These are phyloP conservation scores for Pyronema omphalodes DNA, from an alignment of 495 filamentous ascomycete genomes.

Conservation along the genomic window DNA sequence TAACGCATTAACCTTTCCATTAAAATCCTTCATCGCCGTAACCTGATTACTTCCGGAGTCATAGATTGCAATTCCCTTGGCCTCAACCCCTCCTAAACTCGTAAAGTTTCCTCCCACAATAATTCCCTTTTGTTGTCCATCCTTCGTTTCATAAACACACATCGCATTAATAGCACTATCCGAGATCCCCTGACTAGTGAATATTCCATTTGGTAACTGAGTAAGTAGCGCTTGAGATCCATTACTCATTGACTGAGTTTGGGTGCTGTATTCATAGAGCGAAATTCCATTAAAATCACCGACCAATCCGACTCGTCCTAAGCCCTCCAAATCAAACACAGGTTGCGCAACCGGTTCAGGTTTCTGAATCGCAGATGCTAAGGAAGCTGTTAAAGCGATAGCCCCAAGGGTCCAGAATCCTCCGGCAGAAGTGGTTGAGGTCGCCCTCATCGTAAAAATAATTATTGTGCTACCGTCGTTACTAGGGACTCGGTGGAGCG, in stretches of 20 bases:
- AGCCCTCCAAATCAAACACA: constrained; percentile 59
- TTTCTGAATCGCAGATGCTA: constrained; percentile 40
- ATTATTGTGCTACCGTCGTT: too few relatives aligned
- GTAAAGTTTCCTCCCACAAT: constrained; percentile 92
- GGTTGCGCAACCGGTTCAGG: constrained; percentile 55
- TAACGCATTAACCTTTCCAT: constrained; percentile 60
- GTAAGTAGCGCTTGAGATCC: constrained; percentile 66
- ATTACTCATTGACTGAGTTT: constrained; percentile 53
- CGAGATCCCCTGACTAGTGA: constrained; percentile 49
- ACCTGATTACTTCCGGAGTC: constrained; percentile 48
- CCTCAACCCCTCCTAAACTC: constrained; percentile 57
- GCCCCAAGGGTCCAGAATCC: too few relatives aligned
- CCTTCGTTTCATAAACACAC: constrained; percentile 56
- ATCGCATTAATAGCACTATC: constrained; percentile 72
- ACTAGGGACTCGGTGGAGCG: too few relatives aligned
- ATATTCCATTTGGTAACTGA: constrained; percentile 69
- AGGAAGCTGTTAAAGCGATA: constrained; percentile 8
- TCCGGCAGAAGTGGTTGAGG: too few relatives aligned
- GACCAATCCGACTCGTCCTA: constrained; percentile 71
- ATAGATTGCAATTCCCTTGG: constrained; percentile 64
- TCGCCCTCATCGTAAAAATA: neutral
- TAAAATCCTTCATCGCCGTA: constrained; percentile 55
- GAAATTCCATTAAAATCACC: constrained; percentile 87
- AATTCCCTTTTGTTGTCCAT: constrained; percentile 52
- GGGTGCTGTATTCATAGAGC: constrained; percentile 65